Base-by-base conservation (phyloP, 1,284 basidiomycete species). In the Trametes versicolor region DNA sequence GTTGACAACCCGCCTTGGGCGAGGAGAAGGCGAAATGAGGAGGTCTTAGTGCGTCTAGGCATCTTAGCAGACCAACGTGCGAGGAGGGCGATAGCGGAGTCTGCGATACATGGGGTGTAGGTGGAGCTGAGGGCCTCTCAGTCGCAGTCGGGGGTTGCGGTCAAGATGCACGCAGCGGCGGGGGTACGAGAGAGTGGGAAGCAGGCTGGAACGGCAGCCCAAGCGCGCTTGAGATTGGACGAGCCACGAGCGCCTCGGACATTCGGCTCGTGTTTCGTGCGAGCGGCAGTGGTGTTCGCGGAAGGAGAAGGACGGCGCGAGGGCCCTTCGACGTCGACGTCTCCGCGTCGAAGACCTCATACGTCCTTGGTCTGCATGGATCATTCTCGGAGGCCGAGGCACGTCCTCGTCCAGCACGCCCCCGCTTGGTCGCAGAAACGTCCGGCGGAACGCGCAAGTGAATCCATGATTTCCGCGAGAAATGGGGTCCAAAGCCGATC, bases 361-460 rank as follows among this genome's bases (percentile, higher is more conserved):
- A 52, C 60, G 39, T 54, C 57, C 54, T 58, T 32, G 45, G 47
- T 62, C 45, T 37, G 32, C 32, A 51, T 66, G 64, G 68, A 66
- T 69, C 68, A 69, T 69, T 60, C 60, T 66, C 68, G 68, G 64
- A 60, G 68, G 64, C 60, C 68, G 63, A 69, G 68, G 65, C 65
- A 41, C 37, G 65, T 64, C 64, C 54, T 63, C 57, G 21, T 58
- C 59, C 50, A 54, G 27, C 61, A 62, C 47, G 68, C 66, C 68
- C 60, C 60, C 65, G 63, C 63, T 32, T 65, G 60, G 50, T 60
- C 52, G 56, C 52, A 54, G 63, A 65, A 55, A 67, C 55, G 58
- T 69, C 63, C 52, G 53, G 58, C 23, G 58, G 64, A 62, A 68
- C 48, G 45, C 57, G 21, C 56, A 51, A 37, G 48, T 48, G 60